These are phyloP conservation scores for Sorghum bicolor DNA, from an alignment of 176 grass and related monocot genomes.

Conservation along the genomic window Sorghum_bicolor_NCBIv3 NC_012876.2:60504001-60504500, in stretches of 20 bases:
- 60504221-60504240: constrained; percentile 80
- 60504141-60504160: constrained; percentile 80
- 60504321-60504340: no score
- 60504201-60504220: constrained; percentile 98
- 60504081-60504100: constrained; percentile 78
- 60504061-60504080: constrained; percentile 68
- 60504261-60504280: constrained; percentile 58
- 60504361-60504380: constrained; percentile 12
- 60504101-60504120: constrained; percentile 73
- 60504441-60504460: constrained; percentile 49
- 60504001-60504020: constrained; percentile 55
- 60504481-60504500: constrained; percentile 27
- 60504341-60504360: no score
- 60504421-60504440: constrained; percentile 44
- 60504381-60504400: constrained; percentile 45
- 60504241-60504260: constrained; percentile 56
- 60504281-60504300: constrained; percentile 82
- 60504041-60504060: constrained; percentile 78
- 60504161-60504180: constrained; percentile 82
- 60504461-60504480: constrained; percentile 64
- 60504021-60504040: constrained; percentile 71
- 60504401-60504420: constrained; percentile 31
- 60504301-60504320: constrained; percentile 53
- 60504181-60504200: constrained; percentile 57
- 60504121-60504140: constrained; percentile 82